These are phyloP conservation scores for Halocafeteria seosinensis DNA, from an alignment of 108 stramenopile genomes.

Conservation along the genomic window DNA sequence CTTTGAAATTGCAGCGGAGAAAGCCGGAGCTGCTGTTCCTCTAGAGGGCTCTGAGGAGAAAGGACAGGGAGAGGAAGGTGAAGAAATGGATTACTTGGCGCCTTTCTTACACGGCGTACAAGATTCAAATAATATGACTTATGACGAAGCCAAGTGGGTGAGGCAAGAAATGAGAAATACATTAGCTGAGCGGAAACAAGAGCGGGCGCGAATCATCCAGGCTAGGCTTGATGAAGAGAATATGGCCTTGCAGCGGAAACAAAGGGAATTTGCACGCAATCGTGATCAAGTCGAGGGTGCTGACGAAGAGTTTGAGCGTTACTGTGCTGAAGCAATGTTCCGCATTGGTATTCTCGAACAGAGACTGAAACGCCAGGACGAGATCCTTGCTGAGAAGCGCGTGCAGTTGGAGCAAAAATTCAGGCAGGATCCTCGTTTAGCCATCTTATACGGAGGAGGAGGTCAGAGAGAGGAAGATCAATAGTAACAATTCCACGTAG, in stretches of 20 bases:
- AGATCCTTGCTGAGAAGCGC: background rate
- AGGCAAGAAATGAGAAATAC: slow-evolving; percentile 39
- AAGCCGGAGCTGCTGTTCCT: slow-evolving; percentile 13
- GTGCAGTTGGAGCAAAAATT: background rate
- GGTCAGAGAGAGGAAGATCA: too few relatives aligned
- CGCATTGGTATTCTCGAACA: slow-evolving; percentile 44
- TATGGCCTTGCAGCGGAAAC: slow-evolving; percentile 25
- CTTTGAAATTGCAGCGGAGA: slow-evolving; percentile 28
- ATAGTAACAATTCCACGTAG: too few relatives aligned
- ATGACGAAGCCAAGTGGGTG: slow-evolving; percentile 33
- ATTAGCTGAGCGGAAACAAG: slow-evolving; percentile 44
- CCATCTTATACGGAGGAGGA: background rate
- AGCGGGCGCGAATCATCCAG: slow-evolving; percentile 53
- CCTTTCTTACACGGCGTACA: slow-evolving; percentile 41
- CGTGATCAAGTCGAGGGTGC: slow-evolving; percentile 24
- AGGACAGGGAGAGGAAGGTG: slow-evolving; percentile 18
- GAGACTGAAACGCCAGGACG: slow-evolving; percentile 38
- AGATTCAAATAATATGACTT: slow-evolving; percentile 18
- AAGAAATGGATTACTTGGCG: slow-evolving; percentile 46
- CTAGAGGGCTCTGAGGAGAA: slow-evolving; percentile 15
- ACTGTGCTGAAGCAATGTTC: slow-evolving; percentile 46
- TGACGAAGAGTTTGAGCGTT: slow-evolving; percentile 37
- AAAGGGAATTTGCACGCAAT: slow-evolving; percentile 34
- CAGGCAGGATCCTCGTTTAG: background rate
- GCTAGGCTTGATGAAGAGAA: slow-evolving; percentile 43